Evolutionary conservation across 768 basidiomycete species (phyloP).

Genomic region (Auricularia sp.): DNA sequence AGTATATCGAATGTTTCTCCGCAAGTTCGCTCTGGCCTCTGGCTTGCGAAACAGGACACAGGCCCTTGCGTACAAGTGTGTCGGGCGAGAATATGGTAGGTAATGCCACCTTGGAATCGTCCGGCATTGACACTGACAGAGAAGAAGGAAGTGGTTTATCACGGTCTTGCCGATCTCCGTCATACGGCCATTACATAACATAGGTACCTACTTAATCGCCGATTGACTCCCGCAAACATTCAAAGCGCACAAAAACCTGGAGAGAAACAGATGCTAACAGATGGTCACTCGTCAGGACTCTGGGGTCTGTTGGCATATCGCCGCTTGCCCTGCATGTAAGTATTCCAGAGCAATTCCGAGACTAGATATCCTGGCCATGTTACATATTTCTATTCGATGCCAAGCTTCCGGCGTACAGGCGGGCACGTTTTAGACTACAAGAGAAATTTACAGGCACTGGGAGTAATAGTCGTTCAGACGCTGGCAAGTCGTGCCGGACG

Average conservation of each 20-base stretch:
- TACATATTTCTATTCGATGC: too few relatives aligned
- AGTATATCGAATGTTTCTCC: slow-evolving; percentile 69
- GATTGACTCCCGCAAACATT: too few relatives aligned
- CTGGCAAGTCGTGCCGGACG: slow-evolving; percentile 6
- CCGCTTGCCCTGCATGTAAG: too few relatives aligned
- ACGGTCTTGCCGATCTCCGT: neutral
- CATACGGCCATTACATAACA: too few relatives aligned
- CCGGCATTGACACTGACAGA: neutral
- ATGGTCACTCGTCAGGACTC: too few relatives aligned
- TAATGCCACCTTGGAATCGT: neutral
- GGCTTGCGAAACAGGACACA: slow-evolving; percentile 60
- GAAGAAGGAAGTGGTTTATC: neutral
- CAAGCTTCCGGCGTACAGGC: too few relatives aligned
- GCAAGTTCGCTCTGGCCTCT: slow-evolving; percentile 36
- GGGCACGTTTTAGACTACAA: neutral
- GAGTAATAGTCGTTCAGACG: neutral
- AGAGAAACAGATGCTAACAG: too few relatives aligned
- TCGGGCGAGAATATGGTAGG: slow-evolving; percentile 44
- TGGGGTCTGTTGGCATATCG: too few relatives aligned
- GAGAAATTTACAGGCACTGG: neutral
- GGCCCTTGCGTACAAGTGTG: slow-evolving; percentile 58
- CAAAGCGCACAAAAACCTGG: too few relatives aligned
- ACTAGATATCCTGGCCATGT: too few relatives aligned
- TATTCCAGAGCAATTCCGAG: too few relatives aligned
- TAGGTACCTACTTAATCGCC: too few relatives aligned